A percentile compares a stretch with the other conserved stretches of the same genome.
phyloP scores from a whole-genome alignment of 2,329 filamentous ascomycete species.

The Tolypocladium album region DNA sequence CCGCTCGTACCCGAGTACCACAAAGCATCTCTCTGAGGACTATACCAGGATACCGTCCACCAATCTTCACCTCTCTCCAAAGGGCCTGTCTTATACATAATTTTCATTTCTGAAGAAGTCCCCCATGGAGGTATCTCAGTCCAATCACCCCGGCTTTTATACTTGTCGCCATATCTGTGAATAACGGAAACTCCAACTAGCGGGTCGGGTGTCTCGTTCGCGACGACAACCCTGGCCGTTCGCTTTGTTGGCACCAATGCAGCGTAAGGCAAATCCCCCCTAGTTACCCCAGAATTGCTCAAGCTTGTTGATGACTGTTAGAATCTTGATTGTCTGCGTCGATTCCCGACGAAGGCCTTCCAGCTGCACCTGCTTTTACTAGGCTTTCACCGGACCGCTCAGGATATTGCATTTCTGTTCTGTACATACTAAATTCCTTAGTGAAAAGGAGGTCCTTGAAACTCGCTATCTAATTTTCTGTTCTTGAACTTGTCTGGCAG shows the following conservation, averaged over 20 bases:
- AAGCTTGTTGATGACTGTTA: neutral
- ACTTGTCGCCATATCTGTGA: neutral
- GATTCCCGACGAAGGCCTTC: too few relatives aligned
- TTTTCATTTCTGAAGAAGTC: neutral
- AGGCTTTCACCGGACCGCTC: too few relatives aligned
- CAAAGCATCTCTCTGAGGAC: neutral
- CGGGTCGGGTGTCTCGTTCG: neutral
- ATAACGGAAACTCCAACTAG: neutral
- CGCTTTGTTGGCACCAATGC: neutral
- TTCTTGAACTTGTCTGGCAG: too few relatives aligned
- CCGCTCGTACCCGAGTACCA: neutral
- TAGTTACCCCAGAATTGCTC: neutral
- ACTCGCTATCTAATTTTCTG: too few relatives aligned
- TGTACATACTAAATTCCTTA: too few relatives aligned
- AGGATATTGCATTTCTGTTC: too few relatives aligned
- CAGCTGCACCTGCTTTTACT: too few relatives aligned
- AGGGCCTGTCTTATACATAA: neutral
- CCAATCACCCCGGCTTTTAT: neutral
- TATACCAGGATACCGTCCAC: neutral
- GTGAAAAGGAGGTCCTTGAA: too few relatives aligned
- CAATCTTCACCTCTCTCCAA: neutral
- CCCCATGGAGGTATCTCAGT: neutral
- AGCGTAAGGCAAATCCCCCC: neutral
- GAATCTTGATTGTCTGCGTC: too few relatives aligned
- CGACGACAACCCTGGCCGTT: neutral